phyloP scores from a whole-genome alignment of 331 rosid genomes.

The Telfairia occidentalis region DNA sequence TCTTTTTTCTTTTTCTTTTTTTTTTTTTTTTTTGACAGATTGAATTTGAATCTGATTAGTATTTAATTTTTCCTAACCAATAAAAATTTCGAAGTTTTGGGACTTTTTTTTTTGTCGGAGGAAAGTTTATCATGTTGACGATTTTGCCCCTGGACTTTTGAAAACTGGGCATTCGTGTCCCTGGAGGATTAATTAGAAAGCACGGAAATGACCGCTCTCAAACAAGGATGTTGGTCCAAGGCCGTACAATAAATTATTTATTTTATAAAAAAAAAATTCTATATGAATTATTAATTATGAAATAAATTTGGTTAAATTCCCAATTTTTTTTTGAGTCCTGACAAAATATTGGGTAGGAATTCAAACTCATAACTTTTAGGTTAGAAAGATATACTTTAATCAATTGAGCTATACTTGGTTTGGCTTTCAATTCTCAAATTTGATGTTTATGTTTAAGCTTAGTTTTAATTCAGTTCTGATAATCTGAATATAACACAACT shows the following conservation, averaged over 20 bases:
- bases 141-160: not conserved
- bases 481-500: too few relatives aligned
- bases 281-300: too few relatives aligned
- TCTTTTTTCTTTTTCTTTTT: not conserved
- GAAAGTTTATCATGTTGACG: not conserved
- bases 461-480: too few relatives aligned
- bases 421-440: too few relatives aligned
- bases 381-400: too few relatives aligned
- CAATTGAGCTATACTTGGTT: too few relatives aligned
- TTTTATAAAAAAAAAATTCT: too few relatives aligned
- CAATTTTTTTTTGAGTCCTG: too few relatives aligned
- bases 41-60: conserved; percentile 8
- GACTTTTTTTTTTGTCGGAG: not conserved
- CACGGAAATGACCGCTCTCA: not conserved
- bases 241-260: not conserved
- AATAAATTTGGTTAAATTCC: too few relatives aligned
- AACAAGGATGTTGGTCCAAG: not conserved
- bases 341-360: too few relatives aligned
- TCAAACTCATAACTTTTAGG: too few relatives aligned
- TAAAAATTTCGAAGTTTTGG: not conserved
- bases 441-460: too few relatives aligned
- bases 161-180: not conserved
- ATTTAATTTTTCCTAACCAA: not conserved
- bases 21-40: not conserved
- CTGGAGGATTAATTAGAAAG: not conserved